Base-by-base conservation (phyloP, 129 eudicot species). In the Helianthus annuus region DNA sequence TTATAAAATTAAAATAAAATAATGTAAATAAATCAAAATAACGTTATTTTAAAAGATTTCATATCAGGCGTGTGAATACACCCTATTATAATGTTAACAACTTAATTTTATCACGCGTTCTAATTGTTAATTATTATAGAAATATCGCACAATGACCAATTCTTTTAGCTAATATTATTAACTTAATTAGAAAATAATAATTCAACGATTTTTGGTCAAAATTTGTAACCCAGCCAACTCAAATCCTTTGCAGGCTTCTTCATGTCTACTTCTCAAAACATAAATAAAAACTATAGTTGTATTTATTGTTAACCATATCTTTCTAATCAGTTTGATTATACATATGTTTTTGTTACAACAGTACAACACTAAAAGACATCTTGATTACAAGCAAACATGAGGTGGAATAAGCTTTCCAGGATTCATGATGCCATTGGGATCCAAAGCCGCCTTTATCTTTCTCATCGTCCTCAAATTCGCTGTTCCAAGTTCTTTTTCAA, bases 341-440 rank as follows among this genome's bases (percentile, higher is more conserved):
- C 2, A 13, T 70, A 4, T 56, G 42, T 70, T 54, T 40, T 42
- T 42, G 46, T 6, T 42, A 42, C 46, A 42, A 42, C 46, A 42
- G 10, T 56, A 70, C 75, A 70, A 70, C 66, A 70, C 10, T 34
- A 58, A 8, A 16, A 60, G 19, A 13, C 11, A 29, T 32, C 14
- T 11, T 32, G 45, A n/a, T 82, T 73, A 95, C 52, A 88, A 71
- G 71, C 99, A 95, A 17, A 95, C 84, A 82, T 95, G 99, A 45
- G 99, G 99, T 39, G 99, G 99, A 42, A 95, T 95, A 65, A 95
- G 88, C 88, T 95, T 95, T 77, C 99, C 96, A 22, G 99, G 99
- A 79, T 95, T 95, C 99, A 95, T 95, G 78, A 95, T 90, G 48
- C 73, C 84, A 66, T 95, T 95, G 59, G 99, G 99, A 79, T 95